Evolutionary conservation across 2,329 filamentous ascomycete species (phyloP).

Genomic region (Trichoderma asperellum): DNA sequence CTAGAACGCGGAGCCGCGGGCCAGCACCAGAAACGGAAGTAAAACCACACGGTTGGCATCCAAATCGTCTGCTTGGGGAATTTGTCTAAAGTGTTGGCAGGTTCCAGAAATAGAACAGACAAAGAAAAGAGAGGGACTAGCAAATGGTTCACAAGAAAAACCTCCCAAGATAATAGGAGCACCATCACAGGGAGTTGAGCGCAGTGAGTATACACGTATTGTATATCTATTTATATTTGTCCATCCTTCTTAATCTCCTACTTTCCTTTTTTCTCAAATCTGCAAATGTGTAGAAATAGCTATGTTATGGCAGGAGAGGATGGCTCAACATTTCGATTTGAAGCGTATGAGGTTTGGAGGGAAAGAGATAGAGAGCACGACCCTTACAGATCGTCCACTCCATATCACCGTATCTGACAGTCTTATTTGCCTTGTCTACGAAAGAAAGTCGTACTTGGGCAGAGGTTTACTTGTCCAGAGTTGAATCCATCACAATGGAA

Average conservation of each 20-base stretch:
- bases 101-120: too few relatives aligned
- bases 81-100: not conserved
- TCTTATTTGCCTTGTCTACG: not conserved
- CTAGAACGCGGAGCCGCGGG: constrained; percentile 9
- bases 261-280: not conserved
- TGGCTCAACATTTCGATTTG: not conserved
- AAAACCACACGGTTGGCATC: not conserved
- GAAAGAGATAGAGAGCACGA: not conserved
- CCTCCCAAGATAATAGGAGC: too few relatives aligned
- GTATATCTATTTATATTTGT: not conserved
- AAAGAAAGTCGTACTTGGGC: not conserved
- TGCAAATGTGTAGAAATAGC: not conserved
- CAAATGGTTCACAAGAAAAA: too few relatives aligned
- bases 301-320: not conserved
- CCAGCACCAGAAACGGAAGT: constrained; percentile 19
- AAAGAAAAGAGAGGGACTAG: too few relatives aligned
- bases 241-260: not conserved
- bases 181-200: too few relatives aligned
- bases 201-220: too few relatives aligned
- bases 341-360: not conserved
- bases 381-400: not conserved
- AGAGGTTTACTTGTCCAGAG: not conserved
- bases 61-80: not conserved
- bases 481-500: not conserved
- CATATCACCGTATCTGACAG: not conserved